phyloP scores from a whole-genome alignment of 148 eudicot genomes.

The Vaccinium corymbosum region DNA sequence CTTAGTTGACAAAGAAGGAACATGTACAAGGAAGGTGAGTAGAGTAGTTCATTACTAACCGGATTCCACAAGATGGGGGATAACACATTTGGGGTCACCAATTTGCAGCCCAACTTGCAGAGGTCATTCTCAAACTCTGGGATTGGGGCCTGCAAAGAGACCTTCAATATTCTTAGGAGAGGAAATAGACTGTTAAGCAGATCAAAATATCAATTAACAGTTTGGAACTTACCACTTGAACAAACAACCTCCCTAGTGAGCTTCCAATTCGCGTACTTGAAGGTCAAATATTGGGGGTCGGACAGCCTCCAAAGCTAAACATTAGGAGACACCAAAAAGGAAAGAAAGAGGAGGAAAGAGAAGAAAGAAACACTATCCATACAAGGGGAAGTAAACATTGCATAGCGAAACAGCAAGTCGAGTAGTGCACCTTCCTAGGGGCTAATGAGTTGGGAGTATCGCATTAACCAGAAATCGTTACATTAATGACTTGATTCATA shows the following conservation, averaged over 20 bases:
- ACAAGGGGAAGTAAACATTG: slow-evolving; percentile 1
- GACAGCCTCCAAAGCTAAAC: neutral
- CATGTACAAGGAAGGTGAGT: neutral
- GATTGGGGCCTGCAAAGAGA: neutral
- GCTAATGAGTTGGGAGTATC: neutral
- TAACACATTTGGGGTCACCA: neutral
- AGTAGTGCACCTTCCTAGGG: neutral
- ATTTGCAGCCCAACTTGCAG: neutral
- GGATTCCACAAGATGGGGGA: neutral
- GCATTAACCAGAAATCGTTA: neutral
- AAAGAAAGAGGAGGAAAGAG: neutral
- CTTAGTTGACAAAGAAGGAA: neutral
- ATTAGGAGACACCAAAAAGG: neutral
- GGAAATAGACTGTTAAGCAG: neutral
- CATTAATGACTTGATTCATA: neutral
- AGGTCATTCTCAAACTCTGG: neutral
- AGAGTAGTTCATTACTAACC: neutral
- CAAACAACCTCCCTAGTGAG: neutral
- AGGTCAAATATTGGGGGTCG: neutral
- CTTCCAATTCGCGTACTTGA: neutral
- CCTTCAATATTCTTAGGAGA: neutral
- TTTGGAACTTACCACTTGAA: slow-evolving; percentile 3
- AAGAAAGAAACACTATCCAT: neutral
- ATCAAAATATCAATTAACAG: neutral
- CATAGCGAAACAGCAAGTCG: neutral